Conservation (phyloP, 176 grass and related monocot genomes). For the Microstegium vimineum region DNA sequence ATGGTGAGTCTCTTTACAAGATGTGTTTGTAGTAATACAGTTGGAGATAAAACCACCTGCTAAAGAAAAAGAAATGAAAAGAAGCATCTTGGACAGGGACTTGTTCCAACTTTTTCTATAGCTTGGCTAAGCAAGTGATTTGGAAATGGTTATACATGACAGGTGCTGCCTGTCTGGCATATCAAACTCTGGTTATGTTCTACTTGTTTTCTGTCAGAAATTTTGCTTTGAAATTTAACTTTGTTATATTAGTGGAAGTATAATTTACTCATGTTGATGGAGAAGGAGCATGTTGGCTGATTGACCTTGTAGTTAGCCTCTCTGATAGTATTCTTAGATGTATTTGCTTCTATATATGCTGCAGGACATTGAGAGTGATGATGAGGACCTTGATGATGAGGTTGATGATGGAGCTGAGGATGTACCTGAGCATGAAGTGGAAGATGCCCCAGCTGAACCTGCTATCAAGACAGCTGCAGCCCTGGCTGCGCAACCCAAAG, state of each 20-base stretch:
- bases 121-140: not conserved
- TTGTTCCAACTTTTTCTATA: not conserved
- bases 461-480: slow-evolving; percentile 36
- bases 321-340: slow-evolving; percentile 27
- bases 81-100: not conserved
- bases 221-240: slow-evolving; percentile 12
- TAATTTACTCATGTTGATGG: not conserved
- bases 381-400: slow-evolving; percentile 76
- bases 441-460: slow-evolving; percentile 30
- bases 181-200: not conserved
- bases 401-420: slow-evolving; percentile 72
- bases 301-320: not conserved
- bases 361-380: slow-evolving; percentile 89
- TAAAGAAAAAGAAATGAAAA: not conserved
- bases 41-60: not conserved
- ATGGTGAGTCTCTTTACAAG: not conserved
- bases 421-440: slow-evolving; percentile 57
- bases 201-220: not conserved
- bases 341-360: slow-evolving; percentile 12
- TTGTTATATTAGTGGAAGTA: not conserved
- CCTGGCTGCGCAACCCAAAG: slow-evolving; percentile 56
- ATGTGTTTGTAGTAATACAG: not conserved
- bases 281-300: not conserved
- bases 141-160: not conserved
- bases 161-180: not conserved